These are phyloP conservation scores for Pseudogymnoascus sp. DNA, from an alignment of 2,329 filamentous ascomycete species.

Conservation along the genomic window DNA sequence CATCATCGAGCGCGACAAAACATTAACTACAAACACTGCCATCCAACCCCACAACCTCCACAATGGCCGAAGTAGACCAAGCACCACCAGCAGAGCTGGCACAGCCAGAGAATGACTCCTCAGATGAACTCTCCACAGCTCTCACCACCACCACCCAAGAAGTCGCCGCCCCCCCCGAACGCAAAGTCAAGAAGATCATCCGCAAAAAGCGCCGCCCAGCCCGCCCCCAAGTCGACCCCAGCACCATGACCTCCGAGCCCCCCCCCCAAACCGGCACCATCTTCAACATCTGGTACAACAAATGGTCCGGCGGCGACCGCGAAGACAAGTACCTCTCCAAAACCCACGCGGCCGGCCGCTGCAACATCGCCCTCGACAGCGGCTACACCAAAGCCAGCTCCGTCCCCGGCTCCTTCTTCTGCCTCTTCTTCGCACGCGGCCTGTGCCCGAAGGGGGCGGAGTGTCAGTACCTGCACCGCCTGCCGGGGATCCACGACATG, in stretches of 20 bases:
- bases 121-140: slow-evolving; percentile 17
- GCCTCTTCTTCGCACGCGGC: slow-evolving; percentile 82
- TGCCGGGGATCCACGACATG: slow-evolving; percentile 79
- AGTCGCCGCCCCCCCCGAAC: slow-evolving; percentile 22
- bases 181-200: slow-evolving; percentile 82
- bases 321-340: slow-evolving; percentile 86
- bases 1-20: not conserved
- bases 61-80: slow-evolving; percentile 22
- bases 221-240: slow-evolving; percentile 80
- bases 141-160: slow-evolving; percentile 23
- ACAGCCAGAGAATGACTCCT: slow-evolving; percentile 9
- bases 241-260: slow-evolving; percentile 71
- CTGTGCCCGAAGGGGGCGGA: slow-evolving; percentile 78
- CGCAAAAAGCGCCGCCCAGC: slow-evolving; percentile 85
- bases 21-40: not conserved
- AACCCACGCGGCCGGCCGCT: slow-evolving; percentile 72
- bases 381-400: slow-evolving; percentile 74
- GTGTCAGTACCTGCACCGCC: slow-evolving; percentile 85
- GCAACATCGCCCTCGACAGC: slow-evolving; percentile 72
- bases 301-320: slow-evolving; percentile 91
- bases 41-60: not conserved
- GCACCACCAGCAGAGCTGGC: slow-evolving; percentile 18
- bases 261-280: slow-evolving; percentile 89
- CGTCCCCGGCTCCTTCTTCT: slow-evolving; percentile 78
- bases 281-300: slow-evolving; percentile 99